These are phyloP conservation scores for Scedosporium aurantiacum DNA, from an alignment of 2,329 filamentous ascomycete genomes.

Conservation along the genomic window DNA sequence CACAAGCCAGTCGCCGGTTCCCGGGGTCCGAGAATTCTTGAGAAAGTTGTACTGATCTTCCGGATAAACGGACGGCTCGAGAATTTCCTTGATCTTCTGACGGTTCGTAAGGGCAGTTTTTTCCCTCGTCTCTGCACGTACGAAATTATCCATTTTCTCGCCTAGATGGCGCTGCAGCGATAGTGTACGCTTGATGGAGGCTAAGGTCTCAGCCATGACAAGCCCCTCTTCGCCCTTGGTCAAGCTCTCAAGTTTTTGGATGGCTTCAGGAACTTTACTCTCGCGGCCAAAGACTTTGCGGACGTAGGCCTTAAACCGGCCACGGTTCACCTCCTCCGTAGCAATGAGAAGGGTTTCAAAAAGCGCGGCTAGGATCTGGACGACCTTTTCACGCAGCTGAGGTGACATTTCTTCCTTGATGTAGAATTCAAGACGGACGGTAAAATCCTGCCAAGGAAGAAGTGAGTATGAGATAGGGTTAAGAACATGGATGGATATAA, in stretches of 20 bases:
- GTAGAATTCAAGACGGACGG: slow-evolving; percentile 29
- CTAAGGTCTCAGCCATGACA: slow-evolving; percentile 32
- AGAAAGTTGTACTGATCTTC: slow-evolving; percentile 31
- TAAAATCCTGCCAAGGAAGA: slow-evolving; percentile 24
- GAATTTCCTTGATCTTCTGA: slow-evolving; percentile 26
- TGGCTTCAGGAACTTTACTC: slow-evolving; percentile 25
- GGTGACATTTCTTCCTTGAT: slow-evolving; percentile 24
- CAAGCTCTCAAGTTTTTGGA: slow-evolving; percentile 28
- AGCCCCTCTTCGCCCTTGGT: slow-evolving; percentile 29
- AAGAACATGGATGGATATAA: background rate
- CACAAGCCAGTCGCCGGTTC: slow-evolving; percentile 35
- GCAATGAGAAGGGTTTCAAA: slow-evolving; percentile 34
- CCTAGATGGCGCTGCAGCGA: slow-evolving; percentile 23
- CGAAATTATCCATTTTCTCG: slow-evolving; percentile 19
- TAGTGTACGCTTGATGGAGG: slow-evolving; percentile 25
- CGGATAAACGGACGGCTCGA: slow-evolving; percentile 30
- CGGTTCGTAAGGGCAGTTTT: slow-evolving; percentile 20
- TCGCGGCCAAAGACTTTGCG: slow-evolving; percentile 27
- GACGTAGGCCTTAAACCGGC: slow-evolving; percentile 29
- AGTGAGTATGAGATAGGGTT: background rate
- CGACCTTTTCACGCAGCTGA: slow-evolving; percentile 27
- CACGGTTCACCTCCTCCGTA: slow-evolving; percentile 27
- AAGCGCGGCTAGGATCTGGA: slow-evolving; percentile 28
- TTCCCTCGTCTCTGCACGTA: slow-evolving; percentile 24
- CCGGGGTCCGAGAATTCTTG: slow-evolving; percentile 25